Base-by-base conservation (phyloP, 441 rosid genomes). In the Croton laevigatus region DNA sequence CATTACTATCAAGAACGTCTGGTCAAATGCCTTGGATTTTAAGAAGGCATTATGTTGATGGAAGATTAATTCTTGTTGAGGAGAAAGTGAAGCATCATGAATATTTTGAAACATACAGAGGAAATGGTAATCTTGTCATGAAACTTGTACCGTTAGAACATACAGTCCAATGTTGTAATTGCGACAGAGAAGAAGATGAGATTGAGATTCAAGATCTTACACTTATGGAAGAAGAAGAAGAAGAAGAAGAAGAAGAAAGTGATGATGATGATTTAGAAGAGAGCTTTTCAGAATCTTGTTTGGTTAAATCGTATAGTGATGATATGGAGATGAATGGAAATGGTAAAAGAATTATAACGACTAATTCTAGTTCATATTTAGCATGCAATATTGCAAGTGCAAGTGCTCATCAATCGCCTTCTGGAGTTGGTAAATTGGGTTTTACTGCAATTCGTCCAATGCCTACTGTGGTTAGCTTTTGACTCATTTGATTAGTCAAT, bases 1-100 rank as follows among this genome's bases (percentile, higher is more conserved):
- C 81, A 8, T 62, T 59, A 3, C 68, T 81, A 14, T 77, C 84
- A 22, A 65, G 74, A 37, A 80, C 80, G 0, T 82, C 75, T 2
- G 66, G 78, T 23, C 80, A 71, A n/a, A 78, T 78, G 81, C 80
- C 82, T 22, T 73, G 86, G 83, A 65, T 68, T 59, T 62, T 83
- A 36, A 74, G 67, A 0, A 75, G 84, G 40, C 60, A 73, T 53
- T 79, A 73, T 61, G 38, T 10, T 1, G 63, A 86, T 5, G 89
- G 87, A 3, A 79, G 77, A 59, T 74, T 83, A 52, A 57, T 75
- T 11, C 76, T 86, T 6, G 70, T 13, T 55, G 77, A 78, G 49
- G 85, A 81, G 71, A 73, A 55, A 69, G 77, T 78, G 71, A 61
- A 72, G 69, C 80, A 66, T 53, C 82, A 75, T 23, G 82, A 77